Base-by-base conservation (phyloP, 768 basidiomycete species). In the Agrocybe praecox region DNA sequence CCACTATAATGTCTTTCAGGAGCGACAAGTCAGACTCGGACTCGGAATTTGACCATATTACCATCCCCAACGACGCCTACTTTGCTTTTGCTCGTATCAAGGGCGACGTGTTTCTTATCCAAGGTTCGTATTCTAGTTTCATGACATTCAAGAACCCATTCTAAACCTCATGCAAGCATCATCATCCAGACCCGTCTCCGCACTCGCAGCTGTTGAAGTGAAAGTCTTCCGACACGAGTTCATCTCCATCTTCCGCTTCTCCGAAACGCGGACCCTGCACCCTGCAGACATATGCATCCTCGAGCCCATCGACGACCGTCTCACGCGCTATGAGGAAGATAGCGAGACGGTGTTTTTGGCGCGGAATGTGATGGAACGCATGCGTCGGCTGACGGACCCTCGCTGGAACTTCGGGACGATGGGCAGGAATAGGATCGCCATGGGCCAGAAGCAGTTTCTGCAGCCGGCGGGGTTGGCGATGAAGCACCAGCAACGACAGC, bases 211-310 rank as follows among this genome's bases (percentile, higher is more conserved):
- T 9, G 71, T 81, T 34, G 77, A 82, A 49, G 76, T 81, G n/a
- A 81, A 81, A 65, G 74, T 83, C 45, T 84, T 82, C 66, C 76
- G 74, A 56, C 84, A 87, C 64, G 85, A 87, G 67, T 85, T 86
- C 60, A 81, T 82, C 67, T 81, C 81, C 60, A 87, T 87, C 50
- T 87, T 87, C 62, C 83, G 85, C 36, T 80, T 83, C 54, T 68
- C 72, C 9, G 76, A 81, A 62, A 68, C 68, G 45, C 68, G 68
- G 44, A 78, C 78, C 2, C 59, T 84, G 12, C 80, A 86, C 58
- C 80, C 82, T 12, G 61, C 76, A 2, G 77, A 83, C 50, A 76
- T 87, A 14, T 73, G 71, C 56, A 76, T 87, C 53, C 69, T 87
- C 21, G 80, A 85, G 65, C 63, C 70, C 24, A 81, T 87, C 40